Conservation (phyloP, 331 rosid species). For the Rhamnella rubrinervis region DNA sequence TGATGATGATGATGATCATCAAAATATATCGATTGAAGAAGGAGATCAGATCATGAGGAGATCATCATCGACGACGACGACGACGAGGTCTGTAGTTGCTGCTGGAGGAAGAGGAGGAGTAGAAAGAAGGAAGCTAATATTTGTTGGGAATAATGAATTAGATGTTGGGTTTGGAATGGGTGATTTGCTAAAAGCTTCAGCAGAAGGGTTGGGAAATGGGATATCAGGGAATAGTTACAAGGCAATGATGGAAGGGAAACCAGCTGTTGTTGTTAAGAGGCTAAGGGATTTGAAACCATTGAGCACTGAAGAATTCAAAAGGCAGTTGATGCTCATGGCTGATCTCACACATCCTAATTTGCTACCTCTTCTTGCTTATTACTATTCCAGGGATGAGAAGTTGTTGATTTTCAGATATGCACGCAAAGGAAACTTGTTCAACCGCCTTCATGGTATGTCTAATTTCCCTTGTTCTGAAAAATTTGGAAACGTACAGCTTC, state of each 20-base stretch:
- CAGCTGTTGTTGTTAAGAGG: conserved; percentile 65
- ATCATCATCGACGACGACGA: conserved; percentile 1
- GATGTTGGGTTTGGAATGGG: conserved; percentile 46
- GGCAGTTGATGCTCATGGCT: conserved; percentile 43
- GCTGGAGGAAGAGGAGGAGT: conserved; percentile 12
- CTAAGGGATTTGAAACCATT: conserved; percentile 68
- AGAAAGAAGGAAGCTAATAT: conserved; percentile 54
- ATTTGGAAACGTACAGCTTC: too few relatives aligned
- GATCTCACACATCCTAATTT: conserved; percentile 62
- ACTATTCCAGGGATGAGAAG: conserved; percentile 60
- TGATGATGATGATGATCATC: conserved; percentile 10
- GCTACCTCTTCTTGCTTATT: conserved; percentile 67
- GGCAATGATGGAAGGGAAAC: conserved; percentile 56
- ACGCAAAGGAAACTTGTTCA: conserved; percentile 58
- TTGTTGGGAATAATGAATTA: conserved; percentile 28
- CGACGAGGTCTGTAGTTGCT: background rate
- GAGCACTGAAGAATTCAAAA: conserved; percentile 46
- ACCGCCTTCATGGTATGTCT: conserved; percentile 60
- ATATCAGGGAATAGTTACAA: conserved; percentile 64
- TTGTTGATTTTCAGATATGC: conserved; percentile 57
- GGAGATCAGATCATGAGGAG: conserved; percentile 4
- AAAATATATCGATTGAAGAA: conserved; percentile 27
- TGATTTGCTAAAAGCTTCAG: conserved; percentile 73
- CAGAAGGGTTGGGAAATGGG: conserved; percentile 78
- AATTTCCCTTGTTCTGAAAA: background rate